A percentile compares a stretch with the other conserved stretches of the same genome.
These are phyloP conservation scores for Euphorbia pulcherrima DNA, from an alignment of 345 rosid species.

Conservation along the genomic window DNA sequence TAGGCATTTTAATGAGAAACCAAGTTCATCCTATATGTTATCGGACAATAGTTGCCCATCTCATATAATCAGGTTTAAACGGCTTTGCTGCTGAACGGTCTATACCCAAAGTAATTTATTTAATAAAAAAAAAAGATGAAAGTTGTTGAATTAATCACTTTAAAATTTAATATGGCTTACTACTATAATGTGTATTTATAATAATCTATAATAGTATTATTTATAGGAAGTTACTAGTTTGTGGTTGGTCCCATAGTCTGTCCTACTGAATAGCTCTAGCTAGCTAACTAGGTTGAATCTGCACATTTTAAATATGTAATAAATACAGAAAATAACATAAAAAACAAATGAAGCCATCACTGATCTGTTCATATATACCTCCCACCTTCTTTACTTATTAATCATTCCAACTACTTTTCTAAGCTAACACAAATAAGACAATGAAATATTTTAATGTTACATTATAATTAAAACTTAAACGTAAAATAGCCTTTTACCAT, in stretches of 20 bases:
- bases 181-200: too few relatives aligned
- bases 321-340: not conserved
- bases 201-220: too few relatives aligned
- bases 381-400: not conserved
- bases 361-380: not conserved
- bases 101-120: too few relatives aligned
- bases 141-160: too few relatives aligned
- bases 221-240: not conserved
- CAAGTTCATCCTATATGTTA: too few relatives aligned
- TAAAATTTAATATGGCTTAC: too few relatives aligned
- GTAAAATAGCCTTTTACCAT: not conserved
- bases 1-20: too few relatives aligned
- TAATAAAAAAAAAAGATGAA: too few relatives aligned
- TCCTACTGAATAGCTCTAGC: not conserved
- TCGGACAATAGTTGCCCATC: too few relatives aligned
- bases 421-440: slow-evolving; percentile 1
- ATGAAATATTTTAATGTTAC: not conserved
- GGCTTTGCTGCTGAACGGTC: too few relatives aligned
- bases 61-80: too few relatives aligned
- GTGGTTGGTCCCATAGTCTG: not conserved
- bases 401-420: not conserved
- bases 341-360: too few relatives aligned
- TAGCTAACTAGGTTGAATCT: not conserved
- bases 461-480: not conserved
- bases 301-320: slow-evolving; percentile 1